phyloP scores from a whole-genome alignment of 2,329 filamentous ascomycete species.

The Hortaea werneckii region DNA sequence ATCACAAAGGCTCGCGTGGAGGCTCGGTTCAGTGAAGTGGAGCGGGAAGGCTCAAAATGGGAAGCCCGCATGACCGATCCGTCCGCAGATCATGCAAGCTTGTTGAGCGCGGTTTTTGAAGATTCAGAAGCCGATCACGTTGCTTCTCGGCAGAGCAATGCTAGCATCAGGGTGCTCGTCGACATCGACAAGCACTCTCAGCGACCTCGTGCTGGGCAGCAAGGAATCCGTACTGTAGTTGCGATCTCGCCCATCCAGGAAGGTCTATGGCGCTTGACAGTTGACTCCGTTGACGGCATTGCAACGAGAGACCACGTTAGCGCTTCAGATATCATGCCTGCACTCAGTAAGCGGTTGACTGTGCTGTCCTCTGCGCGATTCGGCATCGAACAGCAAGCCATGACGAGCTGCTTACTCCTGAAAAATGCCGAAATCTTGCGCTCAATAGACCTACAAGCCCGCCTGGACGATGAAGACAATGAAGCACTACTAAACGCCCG shows the following conservation, averaged over 20 bases:
- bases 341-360: constrained; percentile 17
- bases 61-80: constrained; percentile 61
- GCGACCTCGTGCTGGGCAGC: constrained; percentile 30
- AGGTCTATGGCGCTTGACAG: constrained; percentile 46
- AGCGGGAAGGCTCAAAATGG: constrained; percentile 74
- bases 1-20: constrained; percentile 79
- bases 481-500: constrained; percentile 8
- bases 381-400: constrained; percentile 51
- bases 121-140: constrained; percentile 53
- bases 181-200: constrained; percentile 39
- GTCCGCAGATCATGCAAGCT: constrained; percentile 43
- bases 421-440: constrained; percentile 71
- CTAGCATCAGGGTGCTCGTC: constrained; percentile 61
- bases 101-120: constrained; percentile 61
- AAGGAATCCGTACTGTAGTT: constrained; percentile 60
- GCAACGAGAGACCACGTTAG: constrained; percentile 65
- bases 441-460: constrained; percentile 41
- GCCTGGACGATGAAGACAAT: constrained; percentile 10
- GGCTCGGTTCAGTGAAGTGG: constrained; percentile 69
- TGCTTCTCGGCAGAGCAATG: constrained; percentile 56
- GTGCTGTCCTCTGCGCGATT: constrained; percentile 45
- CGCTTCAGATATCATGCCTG: constrained; percentile 56
- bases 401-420: constrained; percentile 60
- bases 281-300: constrained; percentile 57
- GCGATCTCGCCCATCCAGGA: constrained; percentile 49